Base-by-base conservation (phyloP, 2,329 filamentous ascomycete genomes). In the Thelonectria rubi region DNA sequence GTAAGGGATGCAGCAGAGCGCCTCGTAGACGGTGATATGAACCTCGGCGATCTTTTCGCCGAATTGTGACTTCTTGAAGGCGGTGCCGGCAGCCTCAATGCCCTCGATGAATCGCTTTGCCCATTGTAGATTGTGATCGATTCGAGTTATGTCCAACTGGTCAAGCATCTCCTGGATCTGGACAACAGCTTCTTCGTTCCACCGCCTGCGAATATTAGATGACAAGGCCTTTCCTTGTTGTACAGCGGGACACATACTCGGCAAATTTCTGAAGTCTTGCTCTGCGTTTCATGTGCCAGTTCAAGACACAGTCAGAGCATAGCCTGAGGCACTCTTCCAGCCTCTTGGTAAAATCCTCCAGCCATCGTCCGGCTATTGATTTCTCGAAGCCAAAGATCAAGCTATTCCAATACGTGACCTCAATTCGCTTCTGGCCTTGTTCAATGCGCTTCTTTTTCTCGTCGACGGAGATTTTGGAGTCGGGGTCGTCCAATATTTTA, bases 21-120 rank as follows among this genome's bases (percentile, higher is more conserved):
- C 90, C 75, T 98, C 94, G 70, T 96, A 97, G 30, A 98, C 86
- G 11, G 92, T 90, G 60, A 95, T 86, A 52, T 96, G 85, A 7
- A 92, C 87, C 26, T 86, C 80, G 2, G 84, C 79, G 26, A 85
- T 78, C 7, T 82, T 74, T 18, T 79, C 77, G 12, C 80, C 81
- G 39, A 86, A 77, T 54, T 80, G 79, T 0, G 77, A 71, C 42
- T 82, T 81, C 48, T 79, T 80, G 73, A 85, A 85, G 2, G 74
- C 73, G 2, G 77, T 78, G 20, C 83, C 80, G 9, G 77, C 74
- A 40, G 78, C 75, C 54, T 85, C 81, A 4, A 85, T 82, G 53
- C 81, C 82, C 26, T 80, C 76, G n/a, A 89, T 82, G 53, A 84
- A 83, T 2, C 81, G 73, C 53, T 83, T 81, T 2, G 88, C 88